phyloP scores from a whole-genome alignment of 2,329 filamentous ascomycete species.

The Plectosphaerella plurivora region DNA sequence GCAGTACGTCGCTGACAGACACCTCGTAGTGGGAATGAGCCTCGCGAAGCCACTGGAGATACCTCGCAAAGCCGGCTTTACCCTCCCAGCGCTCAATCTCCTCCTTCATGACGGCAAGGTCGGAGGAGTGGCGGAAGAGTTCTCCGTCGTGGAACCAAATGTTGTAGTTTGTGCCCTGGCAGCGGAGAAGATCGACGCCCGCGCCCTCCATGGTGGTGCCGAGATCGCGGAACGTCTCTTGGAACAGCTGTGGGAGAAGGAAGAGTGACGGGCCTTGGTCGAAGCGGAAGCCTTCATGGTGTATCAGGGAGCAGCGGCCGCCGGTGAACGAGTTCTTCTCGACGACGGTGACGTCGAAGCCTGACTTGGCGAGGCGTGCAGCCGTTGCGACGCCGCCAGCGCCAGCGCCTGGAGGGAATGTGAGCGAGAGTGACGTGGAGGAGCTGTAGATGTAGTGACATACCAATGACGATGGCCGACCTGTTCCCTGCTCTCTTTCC shows the following conservation, averaged over 20 bases:
- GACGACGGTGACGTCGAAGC: constrained; percentile 68
- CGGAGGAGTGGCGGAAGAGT: constrained; percentile 60
- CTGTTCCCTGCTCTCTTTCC: constrained; percentile 14
- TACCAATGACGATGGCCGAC: constrained; percentile 23
- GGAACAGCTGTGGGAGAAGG: constrained; percentile 66
- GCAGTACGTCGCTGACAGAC: constrained; percentile 60
- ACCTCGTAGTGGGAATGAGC: constrained; percentile 67
- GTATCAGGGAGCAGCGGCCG: constrained; percentile 64
- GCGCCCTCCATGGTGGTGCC: constrained; percentile 61
- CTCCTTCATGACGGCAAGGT: constrained; percentile 64
- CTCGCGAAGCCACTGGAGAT: constrained; percentile 62
- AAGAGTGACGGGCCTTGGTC: constrained; percentile 74
- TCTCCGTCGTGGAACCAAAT: constrained; percentile 69
- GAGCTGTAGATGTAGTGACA: background rate
- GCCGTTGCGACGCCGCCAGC: constrained; percentile 68
- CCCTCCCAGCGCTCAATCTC: constrained; percentile 73
- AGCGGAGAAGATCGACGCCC: constrained; percentile 65
- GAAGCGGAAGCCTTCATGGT: constrained; percentile 61
- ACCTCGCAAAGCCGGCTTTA: constrained; percentile 65
- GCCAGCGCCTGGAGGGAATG: constrained; percentile 51
- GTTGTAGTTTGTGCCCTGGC: constrained; percentile 66
- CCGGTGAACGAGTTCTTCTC: constrained; percentile 73
- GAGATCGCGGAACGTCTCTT: constrained; percentile 64
- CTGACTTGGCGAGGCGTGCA: constrained; percentile 65
- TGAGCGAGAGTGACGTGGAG: background rate